Base-by-base conservation (phyloP, 225 moss, liverwort and hornwort genomes). In the Bryum argenteum region DNA sequence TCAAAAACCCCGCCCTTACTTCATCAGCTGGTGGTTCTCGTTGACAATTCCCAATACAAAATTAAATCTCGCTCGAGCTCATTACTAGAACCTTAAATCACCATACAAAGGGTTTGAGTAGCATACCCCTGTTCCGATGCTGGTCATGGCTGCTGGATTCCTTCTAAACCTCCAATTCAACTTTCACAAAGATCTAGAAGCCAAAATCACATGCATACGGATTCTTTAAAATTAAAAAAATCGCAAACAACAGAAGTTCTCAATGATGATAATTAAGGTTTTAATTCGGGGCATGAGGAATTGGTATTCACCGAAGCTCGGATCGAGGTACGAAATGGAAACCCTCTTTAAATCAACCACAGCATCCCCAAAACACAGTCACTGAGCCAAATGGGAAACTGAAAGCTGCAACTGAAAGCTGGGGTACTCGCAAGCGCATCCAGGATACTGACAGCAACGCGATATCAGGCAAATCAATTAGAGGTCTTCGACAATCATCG, bases 91-190 rank as follows among this genome's bases (percentile, higher is more conserved):
- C 50, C 54, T 43, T 52, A 61, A 14, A 18, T 48, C 20, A 5
- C 24, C 40, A 71, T 40, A 50, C 48, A 37, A 42, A 15, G 50
- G 6, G 4, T n/a, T 61, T 11, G 42, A 14, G 24, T 57, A 61
- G 75, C 71, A 16, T 84, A 87, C 87, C 81, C 86, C 83, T 59
- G 86, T 89, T 76, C 89, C 86, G 74, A 86, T 89, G 77, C 83
- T 89, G 72, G 81, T 79, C 89, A 89, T 89, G 67, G 70, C 62
- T 79, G 75, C 75, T 47, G 26, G 67, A 59, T 69, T 72, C 56
- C 72, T 70, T 50, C 22, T 65, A 71, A 24, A 45, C 22, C 44
- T 19, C 54, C 51, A 69, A 69, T 19, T 76, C 26, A 61, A 66
- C 4, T 61, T 61, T 23, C 54, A 64, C 21, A 11, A 78, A 55